A percentile compares a stretch with the other conserved stretches of the same genome.
Evolutionary conservation across 306 rosid genomes (phyloP).

Genomic region (Erythrophleum fordii): DNA sequence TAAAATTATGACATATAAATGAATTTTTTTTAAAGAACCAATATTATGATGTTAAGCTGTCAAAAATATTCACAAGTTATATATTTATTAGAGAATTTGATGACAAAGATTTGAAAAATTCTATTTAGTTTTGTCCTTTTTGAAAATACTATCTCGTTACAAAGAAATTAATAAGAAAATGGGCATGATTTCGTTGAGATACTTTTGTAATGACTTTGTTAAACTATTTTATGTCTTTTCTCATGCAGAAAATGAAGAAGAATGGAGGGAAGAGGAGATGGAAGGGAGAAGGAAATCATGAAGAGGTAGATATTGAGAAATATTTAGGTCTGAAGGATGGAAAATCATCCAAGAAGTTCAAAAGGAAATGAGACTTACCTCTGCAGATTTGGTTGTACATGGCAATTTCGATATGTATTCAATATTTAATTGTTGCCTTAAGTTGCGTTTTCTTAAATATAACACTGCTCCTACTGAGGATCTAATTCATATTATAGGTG

Average conservation of each 20-base stretch:
- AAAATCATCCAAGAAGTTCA: constrained; percentile 57
- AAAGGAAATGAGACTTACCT: constrained; percentile 49
- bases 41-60: not conserved
- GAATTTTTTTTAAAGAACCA: not conserved
- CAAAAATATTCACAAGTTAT: not conserved
- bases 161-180: not conserved
- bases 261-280: constrained; percentile 51
- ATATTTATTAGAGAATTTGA: too few species aligned
- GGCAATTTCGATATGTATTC: constrained; percentile 13
- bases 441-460: too few species aligned
- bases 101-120: too few species aligned
- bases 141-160: not conserved
- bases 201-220: not conserved
- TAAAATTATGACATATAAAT: too few species aligned
- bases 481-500: too few species aligned
- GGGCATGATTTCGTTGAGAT: not conserved
- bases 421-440: not conserved
- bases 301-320: constrained; percentile 59
- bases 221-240: not conserved
- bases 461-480: too few species aligned
- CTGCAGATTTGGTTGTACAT: not conserved
- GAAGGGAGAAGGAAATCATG: constrained; percentile 47
- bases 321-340: constrained; percentile 54
- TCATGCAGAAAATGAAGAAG: constrained; percentile 68
- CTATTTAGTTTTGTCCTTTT: not conserved